A percentile compares a stretch with the other conserved stretches of the same genome.
phyloP scores from a whole-genome alignment of 345 rosid species.

The Bruguiera gymnorhiza region DNA sequence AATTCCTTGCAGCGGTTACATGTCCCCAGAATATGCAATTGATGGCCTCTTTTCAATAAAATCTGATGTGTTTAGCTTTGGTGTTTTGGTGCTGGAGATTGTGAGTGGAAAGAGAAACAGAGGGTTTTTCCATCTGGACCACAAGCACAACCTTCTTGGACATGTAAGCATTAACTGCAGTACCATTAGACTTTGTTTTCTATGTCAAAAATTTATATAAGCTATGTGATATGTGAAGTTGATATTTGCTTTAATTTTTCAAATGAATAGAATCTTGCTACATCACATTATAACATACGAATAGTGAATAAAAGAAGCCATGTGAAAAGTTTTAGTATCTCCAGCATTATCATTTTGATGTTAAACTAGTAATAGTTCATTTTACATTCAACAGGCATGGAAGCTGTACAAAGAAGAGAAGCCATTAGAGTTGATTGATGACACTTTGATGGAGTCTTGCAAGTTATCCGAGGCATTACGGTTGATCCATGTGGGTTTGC shows the following conservation, averaged over 20 bases:
- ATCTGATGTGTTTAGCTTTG: conserved; percentile 34
- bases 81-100: conserved; percentile 31
- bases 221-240: no score
- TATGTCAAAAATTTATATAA: no score
- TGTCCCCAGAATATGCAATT: conserved; percentile 37
- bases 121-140: conserved; percentile 25
- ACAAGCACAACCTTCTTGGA: conserved; percentile 28
- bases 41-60: conserved; percentile 33
- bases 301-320: background rate
- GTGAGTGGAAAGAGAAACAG: conserved; percentile 23
- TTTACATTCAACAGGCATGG: conserved; percentile 23
- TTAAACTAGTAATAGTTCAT: background rate
- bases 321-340: no score
- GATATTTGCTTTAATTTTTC: background rate
- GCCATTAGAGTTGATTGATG: conserved; percentile 14
- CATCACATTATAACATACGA: background rate
- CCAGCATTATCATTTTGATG: background rate
- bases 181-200: no score
- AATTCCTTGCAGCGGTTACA: conserved; percentile 29
- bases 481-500: conserved; percentile 22
- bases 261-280: background rate
- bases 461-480: conserved; percentile 7
- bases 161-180: conserved; percentile 21
- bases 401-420: conserved; percentile 17
- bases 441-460: background rate